Percentiles rank a stretch among this genome's conserved stretches.
These are phyloP conservation scores for Vitis amurensis DNA, from an alignment of 164 flowering plant genomes.

Conservation along the genomic window DNA sequence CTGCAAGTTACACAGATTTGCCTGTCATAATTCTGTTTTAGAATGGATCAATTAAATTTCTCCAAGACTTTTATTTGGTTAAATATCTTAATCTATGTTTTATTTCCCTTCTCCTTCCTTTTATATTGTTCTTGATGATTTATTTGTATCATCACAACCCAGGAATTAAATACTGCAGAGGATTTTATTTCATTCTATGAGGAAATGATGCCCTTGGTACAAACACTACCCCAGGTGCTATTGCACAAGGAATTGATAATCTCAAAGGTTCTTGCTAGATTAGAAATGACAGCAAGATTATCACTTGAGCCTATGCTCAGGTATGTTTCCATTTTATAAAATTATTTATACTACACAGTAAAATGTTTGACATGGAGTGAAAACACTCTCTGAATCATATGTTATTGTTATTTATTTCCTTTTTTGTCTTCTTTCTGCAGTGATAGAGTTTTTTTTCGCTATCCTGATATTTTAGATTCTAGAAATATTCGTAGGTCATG, in stretches of 20 bases:
- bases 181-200: conserved; percentile 86
- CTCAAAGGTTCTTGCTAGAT: conserved; percentile 64
- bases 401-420: too few species aligned
- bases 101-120: not conserved
- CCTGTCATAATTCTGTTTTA: too few species aligned
- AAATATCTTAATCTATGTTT: not conserved
- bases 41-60: too few species aligned
- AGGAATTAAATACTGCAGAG: conserved; percentile 95
- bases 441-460: too few species aligned
- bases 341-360: not conserved
- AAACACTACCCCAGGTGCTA: conserved; percentile 72
- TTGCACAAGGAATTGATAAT: conserved; percentile 72
- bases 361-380: too few species aligned
- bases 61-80: too few species aligned
- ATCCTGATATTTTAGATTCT: too few species aligned
- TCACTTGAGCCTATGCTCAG: conserved; percentile 91
- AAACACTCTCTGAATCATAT: too few species aligned
- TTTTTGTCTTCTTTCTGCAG: too few species aligned
- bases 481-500: too few species aligned
- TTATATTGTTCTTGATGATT: conserved; percentile 1
- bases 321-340: conserved; percentile 28
- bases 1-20: too few species aligned
- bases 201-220: conserved; percentile 75
- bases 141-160: conserved; percentile 9
- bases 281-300: conserved; percentile 65